Percentiles rank a stretch among this genome's conserved stretches.
phyloP scores from a whole-genome alignment of 1,139 yeast species.

The Eremothecium cymbalariae region DNA sequence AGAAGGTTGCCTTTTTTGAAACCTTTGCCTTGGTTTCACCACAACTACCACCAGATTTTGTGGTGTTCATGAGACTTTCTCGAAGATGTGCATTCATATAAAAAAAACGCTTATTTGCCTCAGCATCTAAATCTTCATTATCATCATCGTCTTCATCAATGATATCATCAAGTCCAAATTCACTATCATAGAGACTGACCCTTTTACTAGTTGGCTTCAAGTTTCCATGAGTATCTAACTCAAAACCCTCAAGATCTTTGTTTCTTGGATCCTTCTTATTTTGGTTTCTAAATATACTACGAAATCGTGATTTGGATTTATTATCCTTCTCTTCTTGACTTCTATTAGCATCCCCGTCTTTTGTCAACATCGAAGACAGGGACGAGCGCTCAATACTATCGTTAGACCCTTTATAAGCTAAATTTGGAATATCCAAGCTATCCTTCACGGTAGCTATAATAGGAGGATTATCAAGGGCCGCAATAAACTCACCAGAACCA shows the following conservation, averaged over 20 bases:
- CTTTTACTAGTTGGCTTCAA: neutral
- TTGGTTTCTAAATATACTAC: slow-evolving; percentile 2
- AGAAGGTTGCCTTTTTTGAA: slow-evolving; percentile 8
- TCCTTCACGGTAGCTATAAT: too few relatives aligned
- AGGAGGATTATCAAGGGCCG: too few relatives aligned
- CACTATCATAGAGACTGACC: slow-evolving; percentile 1
- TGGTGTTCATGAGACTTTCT: neutral
- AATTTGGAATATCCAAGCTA: too few relatives aligned
- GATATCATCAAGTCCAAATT: slow-evolving; percentile 4
- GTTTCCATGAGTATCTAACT: neutral
- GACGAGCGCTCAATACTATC: neutral
- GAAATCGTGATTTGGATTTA: neutral
- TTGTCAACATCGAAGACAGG: slow-evolving; percentile 5
- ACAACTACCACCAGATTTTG: neutral
- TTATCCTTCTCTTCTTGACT: neutral
- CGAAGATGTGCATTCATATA: neutral
- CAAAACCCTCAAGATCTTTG: neutral
- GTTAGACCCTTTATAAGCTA: too few relatives aligned
- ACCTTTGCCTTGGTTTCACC: slow-evolving; percentile 8
- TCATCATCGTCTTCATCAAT: slow-evolving; percentile 20
- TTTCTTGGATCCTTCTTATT: neutral
- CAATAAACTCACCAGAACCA: too few relatives aligned
- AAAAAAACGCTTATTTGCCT: slow-evolving; percentile 8
- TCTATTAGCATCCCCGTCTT: neutral
- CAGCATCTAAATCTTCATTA: slow-evolving; percentile 14